Evolutionary conservation across 2,329 filamentous ascomycete species (phyloP).

Genomic region (Penicillium concentricum): DNA sequence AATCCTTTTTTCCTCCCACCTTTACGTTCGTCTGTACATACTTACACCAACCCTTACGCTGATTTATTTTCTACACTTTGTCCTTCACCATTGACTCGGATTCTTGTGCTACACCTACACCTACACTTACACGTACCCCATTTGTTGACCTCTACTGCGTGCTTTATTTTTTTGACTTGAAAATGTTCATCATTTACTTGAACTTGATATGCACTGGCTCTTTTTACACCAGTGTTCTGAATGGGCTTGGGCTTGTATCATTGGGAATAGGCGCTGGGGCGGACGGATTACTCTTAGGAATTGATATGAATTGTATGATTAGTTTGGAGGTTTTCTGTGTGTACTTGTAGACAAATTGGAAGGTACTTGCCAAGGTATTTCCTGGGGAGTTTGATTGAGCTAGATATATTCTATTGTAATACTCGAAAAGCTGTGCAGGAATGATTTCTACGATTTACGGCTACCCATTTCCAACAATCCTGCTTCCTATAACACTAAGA

Average conservation of each 20-base stretch:
- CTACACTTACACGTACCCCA: not conserved
- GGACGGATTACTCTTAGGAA: constrained; percentile 23
- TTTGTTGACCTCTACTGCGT: constrained; percentile 6
- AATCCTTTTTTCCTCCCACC: not conserved
- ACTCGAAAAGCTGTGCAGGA: too few relatives aligned
- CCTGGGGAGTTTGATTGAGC: too few relatives aligned
- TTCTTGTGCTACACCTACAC: constrained; percentile 12
- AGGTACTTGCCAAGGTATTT: too few relatives aligned
- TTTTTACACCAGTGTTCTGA: constrained; percentile 18
- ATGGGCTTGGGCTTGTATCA: constrained; percentile 24
- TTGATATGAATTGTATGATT: constrained; percentile 35
- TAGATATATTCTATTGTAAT: too few relatives aligned
- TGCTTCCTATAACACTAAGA: too few relatives aligned
- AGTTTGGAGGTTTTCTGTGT: constrained; percentile 13
- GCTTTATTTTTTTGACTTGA: constrained; percentile 15
- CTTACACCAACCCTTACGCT: constrained; percentile 19
- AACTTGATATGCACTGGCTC: constrained; percentile 23
- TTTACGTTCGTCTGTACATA: constrained; percentile 35
- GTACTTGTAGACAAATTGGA: too few relatives aligned
- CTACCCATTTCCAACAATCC: too few relatives aligned
- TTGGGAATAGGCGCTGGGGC: constrained; percentile 20
- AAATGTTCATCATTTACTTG: constrained; percentile 18
- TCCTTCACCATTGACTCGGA: constrained; percentile 14
- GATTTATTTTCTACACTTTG: constrained; percentile 20
- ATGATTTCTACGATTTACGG: too few relatives aligned